Evolutionary conservation across 345 rosid genomes (phyloP), one percentile per base, ranked within the genome.

Genomic region (Citrus sp.): DNA sequence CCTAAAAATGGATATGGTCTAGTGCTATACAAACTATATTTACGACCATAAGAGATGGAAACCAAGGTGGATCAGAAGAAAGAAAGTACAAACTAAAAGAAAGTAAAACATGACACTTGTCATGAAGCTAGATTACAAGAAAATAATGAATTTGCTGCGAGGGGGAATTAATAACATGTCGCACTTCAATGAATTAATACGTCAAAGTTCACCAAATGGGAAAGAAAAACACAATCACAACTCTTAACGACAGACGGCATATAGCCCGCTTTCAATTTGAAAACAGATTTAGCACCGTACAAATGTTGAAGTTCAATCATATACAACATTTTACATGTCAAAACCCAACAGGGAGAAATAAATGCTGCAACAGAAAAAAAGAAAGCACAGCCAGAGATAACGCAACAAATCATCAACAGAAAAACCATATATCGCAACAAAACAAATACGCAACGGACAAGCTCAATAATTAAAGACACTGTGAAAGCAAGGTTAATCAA

Each of bases 201-300:
- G 54, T 21, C 5, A 38, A 62, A 37, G 59, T 54, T 19, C 60
- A 71, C 49, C n/a, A 51, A n/a, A 46, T 21, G 78, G 69, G 25
- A 35, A 58, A 37, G 55, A 37, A 40, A 67, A 76, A 37, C 64
- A 42, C 69, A 78, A 18, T 24, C 59, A 34, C 9, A 74, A 73
- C 76, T 12, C 65, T 40, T 30, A n/a, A 25, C 10, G 37, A 72
- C 83, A 74, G 2, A 21, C 19, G 12, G 30, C 75, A 66, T 28
- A 40, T 19, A 67, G 63, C 79, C 30, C 73, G 72, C 55, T 24
- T 76, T 56, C 60, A 27, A 64, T 67, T 51, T 19, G 21, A n/a
- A 8, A 27, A 67, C 60, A 18, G 49, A 78, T 82, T 65, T 56
- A 59, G n/a, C 49, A 38, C 70, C 1, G 14, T 10, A 42, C 1